Evolutionary conservation across 225 moss, liverwort and hornwort species (phyloP).

Genomic region (Bryoerythrophyllum caledonicum): DNA sequence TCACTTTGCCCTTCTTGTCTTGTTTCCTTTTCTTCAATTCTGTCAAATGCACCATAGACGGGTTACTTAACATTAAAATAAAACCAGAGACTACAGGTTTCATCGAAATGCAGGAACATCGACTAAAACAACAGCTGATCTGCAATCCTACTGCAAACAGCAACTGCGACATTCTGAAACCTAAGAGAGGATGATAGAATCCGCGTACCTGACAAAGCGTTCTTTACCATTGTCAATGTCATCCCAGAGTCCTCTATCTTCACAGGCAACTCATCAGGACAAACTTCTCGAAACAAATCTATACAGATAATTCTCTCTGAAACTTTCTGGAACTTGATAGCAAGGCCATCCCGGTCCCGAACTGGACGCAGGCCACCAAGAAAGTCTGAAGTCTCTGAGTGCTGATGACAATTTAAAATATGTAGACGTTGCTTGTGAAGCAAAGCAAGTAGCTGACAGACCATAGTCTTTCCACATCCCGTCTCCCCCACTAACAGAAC

Average conservation of each 20-base stretch:
- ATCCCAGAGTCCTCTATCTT: slow-evolving; percentile 65
- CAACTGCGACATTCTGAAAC: background rate
- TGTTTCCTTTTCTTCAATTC: slow-evolving; percentile 53
- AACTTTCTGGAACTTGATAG: slow-evolving; percentile 59
- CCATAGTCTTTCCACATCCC: slow-evolving; percentile 94
- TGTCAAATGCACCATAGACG: slow-evolving; percentile 25
- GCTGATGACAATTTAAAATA: slow-evolving; percentile 97
- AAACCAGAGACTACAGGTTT: background rate
- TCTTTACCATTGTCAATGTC: slow-evolving; percentile 50
- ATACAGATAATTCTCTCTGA: slow-evolving; percentile 48
- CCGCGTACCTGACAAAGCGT: slow-evolving; percentile 48
- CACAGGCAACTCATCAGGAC: slow-evolving; percentile 51
- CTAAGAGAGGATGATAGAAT: slow-evolving; percentile 2
- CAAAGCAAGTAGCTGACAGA: slow-evolving; percentile 82
- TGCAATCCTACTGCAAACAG: slow-evolving; percentile 17
- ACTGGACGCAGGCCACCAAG: slow-evolving; percentile 92
- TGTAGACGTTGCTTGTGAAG: slow-evolving; percentile 67
- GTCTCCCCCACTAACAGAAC: slow-evolving; percentile 95
- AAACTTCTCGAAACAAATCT: slow-evolving; percentile 36
- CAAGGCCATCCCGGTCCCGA: slow-evolving; percentile 79
- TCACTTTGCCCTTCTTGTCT: slow-evolving; percentile 39
- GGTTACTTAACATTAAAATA: background rate
- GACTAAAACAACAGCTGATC: slow-evolving; percentile 7
- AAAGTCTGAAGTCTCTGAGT: slow-evolving; percentile 97
- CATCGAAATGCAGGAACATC: slow-evolving; percentile 10